phyloP scores from a whole-genome alignment of 1,284 basidiomycete genomes.

The Cerrena zonata region DNA sequence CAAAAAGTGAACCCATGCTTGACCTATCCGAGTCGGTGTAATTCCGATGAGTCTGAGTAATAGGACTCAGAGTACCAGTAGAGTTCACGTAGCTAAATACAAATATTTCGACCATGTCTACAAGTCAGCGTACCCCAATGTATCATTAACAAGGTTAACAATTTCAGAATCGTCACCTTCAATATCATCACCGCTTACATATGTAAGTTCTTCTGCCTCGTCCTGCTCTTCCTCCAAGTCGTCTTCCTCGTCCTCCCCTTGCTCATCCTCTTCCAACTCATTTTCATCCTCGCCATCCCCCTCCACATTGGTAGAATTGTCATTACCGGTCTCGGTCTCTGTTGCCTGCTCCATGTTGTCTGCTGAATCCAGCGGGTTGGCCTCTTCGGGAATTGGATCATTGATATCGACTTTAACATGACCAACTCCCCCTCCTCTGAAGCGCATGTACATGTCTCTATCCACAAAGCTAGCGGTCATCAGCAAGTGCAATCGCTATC shows the following conservation, averaged over 20 bases:
- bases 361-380: background rate
- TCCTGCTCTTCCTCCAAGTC: background rate
- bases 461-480: slow-evolving; percentile 2
- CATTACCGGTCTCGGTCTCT: background rate
- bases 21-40: too few relatives aligned
- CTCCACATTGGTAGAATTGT: background rate
- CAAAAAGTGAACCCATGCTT: too few relatives aligned
- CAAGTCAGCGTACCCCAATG: too few relatives aligned
- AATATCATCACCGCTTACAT: too few relatives aligned
- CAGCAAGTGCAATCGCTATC: background rate
- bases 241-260: background rate
- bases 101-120: too few relatives aligned
- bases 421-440: background rate
- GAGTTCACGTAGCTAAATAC: too few relatives aligned
- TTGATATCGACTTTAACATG: background rate
- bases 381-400: background rate
- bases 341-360: background rate
- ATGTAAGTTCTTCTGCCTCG: background rate
- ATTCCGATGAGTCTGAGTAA: too few relatives aligned
- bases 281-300: background rate
- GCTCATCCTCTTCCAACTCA: background rate
- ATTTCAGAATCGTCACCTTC: too few relatives aligned
- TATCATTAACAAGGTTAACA: too few relatives aligned
- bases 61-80: too few relatives aligned
- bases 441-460: slow-evolving; percentile 5